Evolutionary conservation across 2,329 filamentous ascomycete species (phyloP).

Genomic region (Cadophora gregata): DNA sequence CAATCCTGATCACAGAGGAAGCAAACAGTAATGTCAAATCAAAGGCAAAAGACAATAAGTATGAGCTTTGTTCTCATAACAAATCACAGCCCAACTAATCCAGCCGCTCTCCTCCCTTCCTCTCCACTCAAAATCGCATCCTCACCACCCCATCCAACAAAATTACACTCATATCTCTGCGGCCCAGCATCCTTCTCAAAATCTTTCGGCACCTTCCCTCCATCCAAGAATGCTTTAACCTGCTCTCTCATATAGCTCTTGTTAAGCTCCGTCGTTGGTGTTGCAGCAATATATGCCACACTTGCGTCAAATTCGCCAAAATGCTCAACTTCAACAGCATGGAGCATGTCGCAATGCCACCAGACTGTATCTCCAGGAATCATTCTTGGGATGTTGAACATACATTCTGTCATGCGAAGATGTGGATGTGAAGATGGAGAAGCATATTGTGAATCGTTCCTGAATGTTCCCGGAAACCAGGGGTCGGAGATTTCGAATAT

Average conservation of each 20-base stretch:
- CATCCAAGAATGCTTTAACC: slow-evolving; percentile 39
- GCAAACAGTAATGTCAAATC: background rate
- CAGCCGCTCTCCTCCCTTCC: slow-evolving; percentile 20
- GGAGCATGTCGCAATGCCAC: slow-evolving; percentile 50
- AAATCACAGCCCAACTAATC: slow-evolving; percentile 19
- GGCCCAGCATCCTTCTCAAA: slow-evolving; percentile 2
- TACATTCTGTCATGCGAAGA: slow-evolving; percentile 46
- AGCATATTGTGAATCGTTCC: slow-evolving; percentile 46
- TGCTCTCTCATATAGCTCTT: slow-evolving; percentile 43
- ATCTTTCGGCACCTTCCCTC: slow-evolving; percentile 22
- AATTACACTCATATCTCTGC: background rate
- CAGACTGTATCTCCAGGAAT: slow-evolving; percentile 50
- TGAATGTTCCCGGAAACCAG: slow-evolving; percentile 49
- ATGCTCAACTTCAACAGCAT: slow-evolving; percentile 50
- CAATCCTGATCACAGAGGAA: background rate
- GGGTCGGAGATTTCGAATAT: slow-evolving; percentile 42
- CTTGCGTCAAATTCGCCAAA: slow-evolving; percentile 44
- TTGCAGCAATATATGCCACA: slow-evolving; percentile 47
- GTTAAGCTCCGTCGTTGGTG: slow-evolving; percentile 45
- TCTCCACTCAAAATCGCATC: slow-evolving; percentile 20
- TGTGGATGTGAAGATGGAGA: slow-evolving; percentile 48
- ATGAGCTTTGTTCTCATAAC: background rate
- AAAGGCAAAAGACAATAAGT: background rate
- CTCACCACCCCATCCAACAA: slow-evolving; percentile 16
- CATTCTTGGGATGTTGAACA: slow-evolving; percentile 48